A percentile compares a stretch with the other conserved stretches of the same genome.
These are phyloP conservation scores for Achaetomium macrosporum DNA, from an alignment of 2,329 filamentous ascomycete species.

Conservation along the genomic window DNA sequence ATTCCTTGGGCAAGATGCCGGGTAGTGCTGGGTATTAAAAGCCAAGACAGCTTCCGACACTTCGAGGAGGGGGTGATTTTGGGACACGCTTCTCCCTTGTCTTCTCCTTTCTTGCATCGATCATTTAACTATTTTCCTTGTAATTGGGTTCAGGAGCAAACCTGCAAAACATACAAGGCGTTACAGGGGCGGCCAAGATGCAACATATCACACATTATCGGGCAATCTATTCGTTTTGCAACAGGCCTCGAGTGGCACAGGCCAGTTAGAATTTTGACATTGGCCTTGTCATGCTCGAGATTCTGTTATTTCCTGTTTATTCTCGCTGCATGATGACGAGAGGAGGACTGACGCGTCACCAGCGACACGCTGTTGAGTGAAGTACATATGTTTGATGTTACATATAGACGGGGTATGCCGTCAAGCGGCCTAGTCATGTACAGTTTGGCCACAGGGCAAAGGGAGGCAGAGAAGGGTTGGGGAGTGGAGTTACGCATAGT, in stretches of 20 bases:
- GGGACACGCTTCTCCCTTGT: background rate
- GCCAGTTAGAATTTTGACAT: too few relatives aligned
- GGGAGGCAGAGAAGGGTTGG: too few relatives aligned
- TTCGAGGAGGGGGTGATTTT: background rate
- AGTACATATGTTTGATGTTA: too few relatives aligned
- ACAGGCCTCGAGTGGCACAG: too few relatives aligned
- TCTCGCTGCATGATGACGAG: too few relatives aligned
- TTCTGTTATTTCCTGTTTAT: too few relatives aligned
- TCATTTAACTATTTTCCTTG: background rate
- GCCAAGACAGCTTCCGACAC: background rate
- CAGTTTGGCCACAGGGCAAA: too few relatives aligned
- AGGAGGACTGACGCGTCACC: too few relatives aligned
- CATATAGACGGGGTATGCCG: too few relatives aligned
- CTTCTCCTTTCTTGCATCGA: background rate
- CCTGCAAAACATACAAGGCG: slow-evolving; percentile 9
- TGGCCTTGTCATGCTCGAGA: background rate
- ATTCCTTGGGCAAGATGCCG: slow-evolving; percentile 51
- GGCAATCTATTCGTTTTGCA: background rate
- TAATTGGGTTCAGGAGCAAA: background rate
- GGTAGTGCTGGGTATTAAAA: slow-evolving; percentile 40
- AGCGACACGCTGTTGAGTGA: too few relatives aligned
- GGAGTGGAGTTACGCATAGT: too few relatives aligned
- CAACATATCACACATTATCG: slow-evolving; percentile 8
- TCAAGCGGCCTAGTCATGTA: too few relatives aligned
- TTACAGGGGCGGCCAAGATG: slow-evolving; percentile 2